These are phyloP conservation scores for Tuber umbilicatum DNA, from an alignment of 495 filamentous ascomycete genomes.

Conservation along the genomic window DNA sequence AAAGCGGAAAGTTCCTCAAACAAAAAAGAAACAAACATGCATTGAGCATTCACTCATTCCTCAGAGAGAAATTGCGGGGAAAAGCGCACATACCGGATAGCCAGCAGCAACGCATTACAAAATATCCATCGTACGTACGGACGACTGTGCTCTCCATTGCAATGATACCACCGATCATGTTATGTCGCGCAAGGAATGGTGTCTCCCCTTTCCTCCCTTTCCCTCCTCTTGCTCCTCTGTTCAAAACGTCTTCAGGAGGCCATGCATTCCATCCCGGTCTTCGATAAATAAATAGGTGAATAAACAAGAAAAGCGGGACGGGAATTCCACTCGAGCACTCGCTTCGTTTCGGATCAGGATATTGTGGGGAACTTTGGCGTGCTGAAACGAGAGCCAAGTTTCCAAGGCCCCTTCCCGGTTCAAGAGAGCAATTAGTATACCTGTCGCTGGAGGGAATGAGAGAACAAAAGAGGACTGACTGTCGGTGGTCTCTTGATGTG, in stretches of 20 bases:
- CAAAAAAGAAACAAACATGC: background rate
- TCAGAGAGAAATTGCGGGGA: background rate
- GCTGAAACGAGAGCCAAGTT: background rate
- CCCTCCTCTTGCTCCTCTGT: background rate
- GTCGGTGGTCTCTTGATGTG: background rate
- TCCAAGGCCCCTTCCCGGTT: background rate
- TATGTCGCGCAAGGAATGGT: background rate
- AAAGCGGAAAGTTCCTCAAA: background rate
- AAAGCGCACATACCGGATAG: background rate
- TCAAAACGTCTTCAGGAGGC: background rate
- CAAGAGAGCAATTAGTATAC: too few species aligned
- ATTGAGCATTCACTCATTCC: background rate
- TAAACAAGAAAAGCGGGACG: background rate
- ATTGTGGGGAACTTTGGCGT: background rate
- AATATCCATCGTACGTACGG: background rate
- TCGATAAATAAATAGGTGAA: background rate
- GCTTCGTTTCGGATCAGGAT: background rate
- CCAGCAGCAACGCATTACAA: background rate
- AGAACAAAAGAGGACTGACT: background rate
- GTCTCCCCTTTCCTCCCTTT: background rate
- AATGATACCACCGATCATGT: background rate
- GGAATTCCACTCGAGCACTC: background rate
- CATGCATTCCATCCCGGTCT: background rate
- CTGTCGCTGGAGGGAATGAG: background rate
- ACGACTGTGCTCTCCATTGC: background rate